Conservation (phyloP, 768 basidiomycete species). For the Rhizopogon vesiculosus region DNA sequence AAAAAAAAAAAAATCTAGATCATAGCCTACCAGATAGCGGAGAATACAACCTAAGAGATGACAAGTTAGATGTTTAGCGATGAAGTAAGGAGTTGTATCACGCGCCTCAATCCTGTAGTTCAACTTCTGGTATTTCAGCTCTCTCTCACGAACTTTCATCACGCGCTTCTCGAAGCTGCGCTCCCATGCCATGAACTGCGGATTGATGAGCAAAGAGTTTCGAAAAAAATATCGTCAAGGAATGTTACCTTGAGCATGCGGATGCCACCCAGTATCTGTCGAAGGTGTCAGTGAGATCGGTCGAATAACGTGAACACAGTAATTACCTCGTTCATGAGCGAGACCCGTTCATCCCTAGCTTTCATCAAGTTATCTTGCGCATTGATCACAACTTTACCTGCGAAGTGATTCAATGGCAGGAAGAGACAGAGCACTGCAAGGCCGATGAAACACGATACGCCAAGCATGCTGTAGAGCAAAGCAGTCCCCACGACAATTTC, state of each 20-base stretch:
- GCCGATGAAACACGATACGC: constrained; percentile 74
- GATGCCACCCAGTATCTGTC: constrained; percentile 74
- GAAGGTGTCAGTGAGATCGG: neutral
- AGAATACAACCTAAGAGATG: constrained; percentile 15
- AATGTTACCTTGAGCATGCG: constrained; percentile 73
- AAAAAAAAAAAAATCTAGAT: neutral
- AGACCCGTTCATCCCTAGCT: constrained; percentile 83
- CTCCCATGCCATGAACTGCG: constrained; percentile 92
- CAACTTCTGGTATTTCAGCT: constrained; percentile 77
- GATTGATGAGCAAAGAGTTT: neutral
- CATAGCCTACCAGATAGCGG: neutral
- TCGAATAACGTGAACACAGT: neutral
- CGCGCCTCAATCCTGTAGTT: constrained; percentile 83
- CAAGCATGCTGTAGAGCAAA: constrained; percentile 76
- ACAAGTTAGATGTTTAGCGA: neutral
- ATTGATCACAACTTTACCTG: constrained; percentile 70
- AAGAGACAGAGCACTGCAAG: constrained; percentile 70
- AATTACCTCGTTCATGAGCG: constrained; percentile 81
- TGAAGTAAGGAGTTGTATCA: neutral
- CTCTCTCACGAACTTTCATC: constrained; percentile 68
- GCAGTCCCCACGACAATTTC: constrained; percentile 71
- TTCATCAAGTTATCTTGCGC: constrained; percentile 91
- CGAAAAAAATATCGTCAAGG: neutral
- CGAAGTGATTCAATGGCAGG: constrained; percentile 78
- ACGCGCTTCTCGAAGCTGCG: constrained; percentile 81